These are phyloP conservation scores for Inga leiocalycina DNA, from an alignment of 306 rosid genomes.

Conservation along the genomic window DNA sequence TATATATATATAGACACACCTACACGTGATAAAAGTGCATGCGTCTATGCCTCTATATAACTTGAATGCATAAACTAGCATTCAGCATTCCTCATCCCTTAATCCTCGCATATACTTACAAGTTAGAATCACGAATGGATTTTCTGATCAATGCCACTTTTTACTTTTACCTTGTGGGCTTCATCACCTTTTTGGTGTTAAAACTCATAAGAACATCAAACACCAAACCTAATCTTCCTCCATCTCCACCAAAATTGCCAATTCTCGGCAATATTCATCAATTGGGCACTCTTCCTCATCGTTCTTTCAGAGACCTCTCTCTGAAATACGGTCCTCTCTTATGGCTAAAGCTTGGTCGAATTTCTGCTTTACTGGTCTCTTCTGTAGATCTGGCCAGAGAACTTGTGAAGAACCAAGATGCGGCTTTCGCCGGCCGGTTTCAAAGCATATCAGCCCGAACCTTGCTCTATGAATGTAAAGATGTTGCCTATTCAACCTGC, in stretches of 20 bases:
- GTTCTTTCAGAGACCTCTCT: slow-evolving; percentile 7
- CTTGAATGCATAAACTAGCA: background rate
- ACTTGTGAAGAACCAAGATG: slow-evolving; percentile 5
- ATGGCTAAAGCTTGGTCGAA: slow-evolving; percentile 2
- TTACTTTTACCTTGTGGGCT: background rate
- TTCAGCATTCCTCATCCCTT: background rate
- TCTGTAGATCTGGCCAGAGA: slow-evolving; percentile 20
- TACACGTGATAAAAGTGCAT: no score
- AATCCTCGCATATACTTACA: background rate
- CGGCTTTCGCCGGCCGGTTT: background rate
- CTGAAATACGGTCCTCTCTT: slow-evolving; percentile 9
- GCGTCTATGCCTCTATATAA: no score
- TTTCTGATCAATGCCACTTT: background rate
- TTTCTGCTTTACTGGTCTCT: slow-evolving; percentile 18
- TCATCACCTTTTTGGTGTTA: background rate
- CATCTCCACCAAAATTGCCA: slow-evolving; percentile 28
- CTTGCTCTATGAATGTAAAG: slow-evolving; percentile 18
- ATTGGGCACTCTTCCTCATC: background rate
- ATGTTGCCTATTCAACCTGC: slow-evolving; percentile 18
- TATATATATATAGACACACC: no score
- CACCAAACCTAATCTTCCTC: background rate
- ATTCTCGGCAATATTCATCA: slow-evolving; percentile 33
- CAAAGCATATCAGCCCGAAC: background rate
- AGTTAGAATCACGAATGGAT: slow-evolving; percentile 1
- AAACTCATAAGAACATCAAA: background rate